Evolutionary conservation across 1,284 basidiomycete species (phyloP).

Genomic region (Apiotrichum siamense): DNA sequence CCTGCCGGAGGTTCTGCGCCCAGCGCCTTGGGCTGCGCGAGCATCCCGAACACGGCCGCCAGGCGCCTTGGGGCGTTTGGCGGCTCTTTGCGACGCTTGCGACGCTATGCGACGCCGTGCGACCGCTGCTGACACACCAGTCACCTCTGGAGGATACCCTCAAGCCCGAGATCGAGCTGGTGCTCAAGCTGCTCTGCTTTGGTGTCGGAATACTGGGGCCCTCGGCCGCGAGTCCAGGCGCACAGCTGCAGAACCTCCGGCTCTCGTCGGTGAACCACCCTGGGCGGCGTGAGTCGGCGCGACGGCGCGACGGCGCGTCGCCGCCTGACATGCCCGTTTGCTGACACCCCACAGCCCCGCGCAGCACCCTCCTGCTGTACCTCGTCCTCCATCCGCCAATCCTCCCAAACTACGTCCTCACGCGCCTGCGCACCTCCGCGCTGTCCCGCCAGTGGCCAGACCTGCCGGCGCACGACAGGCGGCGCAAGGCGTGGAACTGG

Average conservation of each 20-base stretch:
- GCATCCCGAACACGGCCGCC: too few relatives aligned
- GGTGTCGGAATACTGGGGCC: constrained; percentile 81
- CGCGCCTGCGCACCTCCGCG: constrained; percentile 66
- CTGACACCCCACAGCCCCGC: constrained; percentile 51
- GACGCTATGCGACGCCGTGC: too few relatives aligned
- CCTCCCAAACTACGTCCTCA: constrained; percentile 69
- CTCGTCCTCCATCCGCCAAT: constrained; percentile 61
- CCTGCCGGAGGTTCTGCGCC: neutral
- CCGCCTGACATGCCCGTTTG: too few relatives aligned
- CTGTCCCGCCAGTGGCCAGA: constrained; percentile 85
- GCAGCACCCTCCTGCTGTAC: constrained; percentile 60
- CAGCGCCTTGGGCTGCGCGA: too few relatives aligned
- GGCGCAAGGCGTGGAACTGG: constrained; percentile 69
- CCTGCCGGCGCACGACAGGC: constrained; percentile 66
- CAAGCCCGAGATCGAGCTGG: constrained; percentile 72
- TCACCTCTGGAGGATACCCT: constrained; percentile 55
- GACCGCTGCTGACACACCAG: constrained; percentile 44
- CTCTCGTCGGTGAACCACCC: constrained; percentile 23
- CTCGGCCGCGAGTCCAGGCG: constrained; percentile 73
- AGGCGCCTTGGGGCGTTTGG: too few relatives aligned
- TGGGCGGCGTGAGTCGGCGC: constrained; percentile 11
- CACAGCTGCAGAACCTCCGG: constrained; percentile 77
- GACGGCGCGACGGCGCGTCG: too few relatives aligned
- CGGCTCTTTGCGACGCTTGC: too few relatives aligned
- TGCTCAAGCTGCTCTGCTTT: constrained; percentile 73